Conservation (phyloP, 345 rosid genomes). For the Gynandropsis gynandra region DNA sequence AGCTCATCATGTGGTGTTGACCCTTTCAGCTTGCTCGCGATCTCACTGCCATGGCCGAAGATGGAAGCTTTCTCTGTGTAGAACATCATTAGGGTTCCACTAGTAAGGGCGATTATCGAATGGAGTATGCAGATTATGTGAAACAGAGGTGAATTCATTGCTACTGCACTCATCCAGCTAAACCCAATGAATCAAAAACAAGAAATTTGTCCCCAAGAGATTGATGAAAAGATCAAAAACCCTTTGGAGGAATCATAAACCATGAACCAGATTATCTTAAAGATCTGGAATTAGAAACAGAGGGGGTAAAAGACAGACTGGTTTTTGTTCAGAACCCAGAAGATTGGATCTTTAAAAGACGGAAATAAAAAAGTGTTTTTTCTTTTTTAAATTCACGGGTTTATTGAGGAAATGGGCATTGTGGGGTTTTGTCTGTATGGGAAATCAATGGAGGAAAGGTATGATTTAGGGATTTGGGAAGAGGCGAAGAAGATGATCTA, state of each 20-base stretch:
- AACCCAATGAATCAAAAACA: not conserved
- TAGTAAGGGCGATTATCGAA: conserved; percentile 60
- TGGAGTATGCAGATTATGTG: conserved; percentile 55
- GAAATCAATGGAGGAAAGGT: conserved; percentile 11
- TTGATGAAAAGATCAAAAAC: not conserved
- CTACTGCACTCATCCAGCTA: conserved; percentile 5
- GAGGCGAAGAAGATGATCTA: conserved; percentile 10
- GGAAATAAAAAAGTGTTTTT: not conserved
- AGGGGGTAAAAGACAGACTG: not conserved
- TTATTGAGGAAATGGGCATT: conserved; percentile 4
- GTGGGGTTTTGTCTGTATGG: conserved; percentile 14
- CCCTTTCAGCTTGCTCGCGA: conserved; percentile 62
- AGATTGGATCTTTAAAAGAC: conserved; percentile 1
- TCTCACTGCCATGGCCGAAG: conserved; percentile 52
- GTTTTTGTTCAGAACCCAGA: not conserved
- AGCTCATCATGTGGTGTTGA: conserved; percentile 90
- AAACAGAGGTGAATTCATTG: conserved; percentile 36
- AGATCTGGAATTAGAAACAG: not conserved
- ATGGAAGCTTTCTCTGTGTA: conserved; percentile 54
- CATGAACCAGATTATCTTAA: no score
- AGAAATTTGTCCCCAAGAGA: not conserved
- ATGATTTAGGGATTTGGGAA: conserved; percentile 6
- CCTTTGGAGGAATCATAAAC: conserved; percentile 8
- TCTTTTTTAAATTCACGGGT: conserved; percentile 5
- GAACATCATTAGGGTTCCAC: conserved; percentile 80